These are phyloP conservation scores for Agapanthus africanus DNA, from an alignment of 106 monocot species.

Conservation along the genomic window DNA sequence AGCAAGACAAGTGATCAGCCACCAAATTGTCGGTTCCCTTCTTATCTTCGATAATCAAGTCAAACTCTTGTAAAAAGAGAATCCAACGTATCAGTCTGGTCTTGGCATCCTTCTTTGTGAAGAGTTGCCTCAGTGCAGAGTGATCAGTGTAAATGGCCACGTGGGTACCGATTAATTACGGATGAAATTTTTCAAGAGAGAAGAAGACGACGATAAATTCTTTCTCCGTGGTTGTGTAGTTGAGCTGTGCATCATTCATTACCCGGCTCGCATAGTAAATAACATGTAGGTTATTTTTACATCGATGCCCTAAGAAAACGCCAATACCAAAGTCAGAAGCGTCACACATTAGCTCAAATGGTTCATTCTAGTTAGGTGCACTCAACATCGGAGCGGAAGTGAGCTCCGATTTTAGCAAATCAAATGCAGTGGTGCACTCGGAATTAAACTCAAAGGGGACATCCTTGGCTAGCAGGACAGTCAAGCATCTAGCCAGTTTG, in stretches of 20 bases:
- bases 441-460: neutral
- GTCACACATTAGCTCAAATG: slow-evolving; percentile 9
- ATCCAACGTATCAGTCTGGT: neutral
- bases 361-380: neutral
- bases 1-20: neutral
- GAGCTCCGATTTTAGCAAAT: neutral
- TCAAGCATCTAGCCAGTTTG: neutral
- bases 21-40: neutral
- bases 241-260: neutral
- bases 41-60: neutral
- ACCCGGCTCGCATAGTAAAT: slow-evolving; percentile 1
- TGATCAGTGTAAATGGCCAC: neutral
- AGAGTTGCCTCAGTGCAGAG: neutral
- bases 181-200: neutral
- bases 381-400: neutral
- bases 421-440: neutral
- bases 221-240: neutral
- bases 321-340: slow-evolving; percentile 4
- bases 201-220: neutral
- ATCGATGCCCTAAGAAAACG: neutral
- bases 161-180: neutral
- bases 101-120: slow-evolving; percentile 4
- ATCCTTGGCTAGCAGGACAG: neutral
- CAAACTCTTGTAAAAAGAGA: neutral
- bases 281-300: neutral